Evolutionary conservation across 495 filamentous ascomycete species (phyloP).

Genomic region (Xylaria curta): DNA sequence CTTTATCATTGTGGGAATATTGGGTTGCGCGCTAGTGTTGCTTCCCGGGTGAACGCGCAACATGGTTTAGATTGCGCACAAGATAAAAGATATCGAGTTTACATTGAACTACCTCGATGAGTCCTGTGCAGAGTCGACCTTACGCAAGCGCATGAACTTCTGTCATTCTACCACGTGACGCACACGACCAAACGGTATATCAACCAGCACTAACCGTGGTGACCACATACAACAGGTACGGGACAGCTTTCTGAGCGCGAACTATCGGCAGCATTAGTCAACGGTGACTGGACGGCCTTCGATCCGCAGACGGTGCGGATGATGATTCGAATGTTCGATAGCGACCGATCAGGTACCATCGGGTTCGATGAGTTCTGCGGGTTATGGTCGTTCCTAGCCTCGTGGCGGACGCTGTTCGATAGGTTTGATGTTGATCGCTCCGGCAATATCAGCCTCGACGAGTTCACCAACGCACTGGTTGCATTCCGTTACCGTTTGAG

Average conservation of each 20-base stretch:
- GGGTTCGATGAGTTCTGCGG: conserved; percentile 96
- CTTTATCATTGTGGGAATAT: not conserved
- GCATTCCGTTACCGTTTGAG: conserved; percentile 95
- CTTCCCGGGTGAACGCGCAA: not conserved
- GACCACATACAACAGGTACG: conserved; percentile 56
- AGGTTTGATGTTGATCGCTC: conserved; percentile 89
- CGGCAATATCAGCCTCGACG: conserved; percentile 82
- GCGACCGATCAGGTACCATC: conserved; percentile 84
- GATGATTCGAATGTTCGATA: conserved; percentile 99
- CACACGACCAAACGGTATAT: conserved; percentile 13
- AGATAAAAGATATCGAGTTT: not conserved
- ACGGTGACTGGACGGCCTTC: conserved; percentile 93
- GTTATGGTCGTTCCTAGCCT: conserved; percentile 91
- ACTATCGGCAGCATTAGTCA: conserved; percentile 90
- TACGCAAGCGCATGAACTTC: not conserved
- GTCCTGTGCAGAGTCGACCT: conserved; percentile 15
- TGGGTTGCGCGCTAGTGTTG: conserved; percentile 2
- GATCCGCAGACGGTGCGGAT: conserved; percentile 96
- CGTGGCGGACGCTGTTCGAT: conserved; percentile 94
- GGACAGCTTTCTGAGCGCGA: conserved; percentile 87
- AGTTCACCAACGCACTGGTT: conserved; percentile 89
- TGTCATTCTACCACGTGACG: not conserved
- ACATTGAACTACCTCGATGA: not conserved
- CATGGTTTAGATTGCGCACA: not conserved
- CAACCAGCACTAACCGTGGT: conserved; percentile 13